A percentile compares a stretch with the other conserved stretches of the same genome.
Evolutionary conservation across 768 basidiomycete genomes (phyloP).

Genomic region (Nevesoporus exiguus): DNA sequence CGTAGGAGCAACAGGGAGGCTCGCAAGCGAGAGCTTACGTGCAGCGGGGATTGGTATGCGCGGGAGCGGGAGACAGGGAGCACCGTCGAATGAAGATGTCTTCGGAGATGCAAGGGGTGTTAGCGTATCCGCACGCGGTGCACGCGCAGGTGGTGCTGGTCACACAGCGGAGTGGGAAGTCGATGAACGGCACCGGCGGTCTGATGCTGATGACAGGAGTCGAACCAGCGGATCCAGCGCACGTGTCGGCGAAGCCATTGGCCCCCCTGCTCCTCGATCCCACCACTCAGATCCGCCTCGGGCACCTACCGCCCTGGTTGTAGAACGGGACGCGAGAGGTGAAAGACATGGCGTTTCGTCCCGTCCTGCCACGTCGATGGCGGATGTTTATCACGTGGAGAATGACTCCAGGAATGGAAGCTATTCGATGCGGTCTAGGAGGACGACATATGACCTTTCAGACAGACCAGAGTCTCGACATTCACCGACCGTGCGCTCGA

Average conservation of each 20-base stretch:
- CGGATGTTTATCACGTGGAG: conserved; percentile 38
- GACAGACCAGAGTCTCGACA: conserved; percentile 21
- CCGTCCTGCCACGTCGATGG: conserved; percentile 58
- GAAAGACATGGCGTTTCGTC: conserved; percentile 15
- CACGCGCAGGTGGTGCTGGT: conserved; percentile 11
- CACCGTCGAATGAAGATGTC: conserved; percentile 34
- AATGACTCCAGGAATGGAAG: conserved; percentile 9
- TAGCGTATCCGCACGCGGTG: conserved; percentile 14
- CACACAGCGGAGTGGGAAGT: conserved; percentile 27
- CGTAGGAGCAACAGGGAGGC: conserved; percentile 43
- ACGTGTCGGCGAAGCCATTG: conserved; percentile 17
- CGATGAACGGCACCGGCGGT: conserved; percentile 19
- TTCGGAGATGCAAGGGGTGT: conserved; percentile 30
- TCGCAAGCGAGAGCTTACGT: conserved; percentile 65
- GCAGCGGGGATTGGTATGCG: conserved; percentile 62
- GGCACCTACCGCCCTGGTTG: conserved; percentile 9
- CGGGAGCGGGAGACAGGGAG: conserved; percentile 26
- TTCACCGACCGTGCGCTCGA: conserved; percentile 10
- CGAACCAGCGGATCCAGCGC: conserved; percentile 23
- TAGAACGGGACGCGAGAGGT: conserved; percentile 23
- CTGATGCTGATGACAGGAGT: conserved; percentile 19
- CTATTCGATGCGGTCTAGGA: conserved; percentile 20
- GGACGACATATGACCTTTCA: conserved; percentile 24
- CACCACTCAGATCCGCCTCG: conserved; percentile 28
- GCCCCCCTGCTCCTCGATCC: conserved; percentile 17